Conservation (phyloP, 2,329 filamentous ascomycete genomes). For the Pyricularia sp. region DNA sequence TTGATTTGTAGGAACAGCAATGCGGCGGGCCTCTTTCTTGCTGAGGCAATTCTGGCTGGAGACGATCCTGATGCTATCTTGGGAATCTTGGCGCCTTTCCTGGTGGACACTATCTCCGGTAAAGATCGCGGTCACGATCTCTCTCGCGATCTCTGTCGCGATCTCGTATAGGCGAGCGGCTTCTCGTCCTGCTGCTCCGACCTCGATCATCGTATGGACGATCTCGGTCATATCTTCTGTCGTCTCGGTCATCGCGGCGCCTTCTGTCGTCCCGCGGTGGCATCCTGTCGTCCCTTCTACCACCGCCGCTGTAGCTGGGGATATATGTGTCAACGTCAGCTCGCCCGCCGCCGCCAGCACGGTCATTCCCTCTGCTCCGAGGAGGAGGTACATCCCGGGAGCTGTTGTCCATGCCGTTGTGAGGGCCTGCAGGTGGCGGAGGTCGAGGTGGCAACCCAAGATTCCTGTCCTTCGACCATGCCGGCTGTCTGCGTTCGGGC, state of each 20-base stretch:
- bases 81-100: constrained; percentile 1
- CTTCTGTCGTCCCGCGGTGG: constrained; percentile 23
- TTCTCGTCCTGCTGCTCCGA: constrained; percentile 28
- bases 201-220: constrained; percentile 20
- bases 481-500: constrained; percentile 28
- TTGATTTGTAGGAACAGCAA: background rate
- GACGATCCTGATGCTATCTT: background rate
- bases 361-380: constrained; percentile 17
- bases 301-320: constrained; percentile 27
- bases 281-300: constrained; percentile 6
- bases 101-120: constrained; percentile 28
- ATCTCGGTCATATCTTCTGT: constrained; percentile 20
- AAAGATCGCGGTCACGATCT: constrained; percentile 32
- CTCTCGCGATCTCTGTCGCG: constrained; percentile 22
- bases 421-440: constrained; percentile 29
- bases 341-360: constrained; percentile 12
- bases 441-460: constrained; percentile 33
- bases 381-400: constrained; percentile 14
- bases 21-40: background rate
- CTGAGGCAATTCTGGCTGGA: background rate
- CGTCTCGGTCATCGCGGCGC: constrained; percentile 26
- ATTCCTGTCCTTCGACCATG: constrained; percentile 40
- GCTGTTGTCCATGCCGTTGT: constrained; percentile 20
- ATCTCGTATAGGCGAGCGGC: constrained; percentile 27
- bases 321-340: constrained; percentile 35